Evolutionary conservation across 768 basidiomycete species (phyloP).

Genomic region (Rhizopogon sp.): DNA sequence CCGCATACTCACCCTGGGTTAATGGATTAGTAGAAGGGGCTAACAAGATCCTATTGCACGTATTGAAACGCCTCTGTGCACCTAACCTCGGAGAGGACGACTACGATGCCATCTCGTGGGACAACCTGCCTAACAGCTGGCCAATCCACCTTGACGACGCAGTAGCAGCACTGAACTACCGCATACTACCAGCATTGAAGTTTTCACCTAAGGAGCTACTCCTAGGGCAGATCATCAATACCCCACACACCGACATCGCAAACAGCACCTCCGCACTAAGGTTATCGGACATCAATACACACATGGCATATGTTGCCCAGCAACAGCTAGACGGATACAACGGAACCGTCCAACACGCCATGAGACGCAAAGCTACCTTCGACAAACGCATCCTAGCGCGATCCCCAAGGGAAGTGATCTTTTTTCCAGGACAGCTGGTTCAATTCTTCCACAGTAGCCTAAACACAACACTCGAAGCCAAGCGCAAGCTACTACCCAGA

Average conservation of each 20-base stretch:
- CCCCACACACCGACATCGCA: neutral
- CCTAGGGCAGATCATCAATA: constrained; percentile 3
- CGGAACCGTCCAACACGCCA: constrained; percentile 14
- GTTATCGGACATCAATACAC: neutral
- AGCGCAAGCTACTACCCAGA: constrained; percentile 24
- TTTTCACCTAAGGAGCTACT: constrained; percentile 8
- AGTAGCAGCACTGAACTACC: constrained; percentile 8
- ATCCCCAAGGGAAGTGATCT: constrained; percentile 14
- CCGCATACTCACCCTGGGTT: constrained; percentile 38
- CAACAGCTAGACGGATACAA: constrained; percentile 26
- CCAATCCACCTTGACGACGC: constrained; percentile 23
- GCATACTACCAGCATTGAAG: constrained; percentile 7
- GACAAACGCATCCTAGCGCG: constrained; percentile 15
- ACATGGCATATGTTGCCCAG: constrained; percentile 26
- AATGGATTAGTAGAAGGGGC: constrained; percentile 31
- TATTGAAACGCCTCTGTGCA: constrained; percentile 26
- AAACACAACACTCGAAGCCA: constrained; percentile 18
- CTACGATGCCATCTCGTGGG: constrained; percentile 7
- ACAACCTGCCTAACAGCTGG: constrained; percentile 25
- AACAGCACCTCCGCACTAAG: neutral
- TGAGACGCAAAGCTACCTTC: constrained; percentile 21
- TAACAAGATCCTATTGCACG: constrained; percentile 26
- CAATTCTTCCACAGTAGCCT: constrained; percentile 25
- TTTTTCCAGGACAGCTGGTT: constrained; percentile 23
- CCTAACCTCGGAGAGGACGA: constrained; percentile 27